Conservation (phyloP, 495 filamentous ascomycete species). For the Hyphodiscus hymeniophilus region DNA sequence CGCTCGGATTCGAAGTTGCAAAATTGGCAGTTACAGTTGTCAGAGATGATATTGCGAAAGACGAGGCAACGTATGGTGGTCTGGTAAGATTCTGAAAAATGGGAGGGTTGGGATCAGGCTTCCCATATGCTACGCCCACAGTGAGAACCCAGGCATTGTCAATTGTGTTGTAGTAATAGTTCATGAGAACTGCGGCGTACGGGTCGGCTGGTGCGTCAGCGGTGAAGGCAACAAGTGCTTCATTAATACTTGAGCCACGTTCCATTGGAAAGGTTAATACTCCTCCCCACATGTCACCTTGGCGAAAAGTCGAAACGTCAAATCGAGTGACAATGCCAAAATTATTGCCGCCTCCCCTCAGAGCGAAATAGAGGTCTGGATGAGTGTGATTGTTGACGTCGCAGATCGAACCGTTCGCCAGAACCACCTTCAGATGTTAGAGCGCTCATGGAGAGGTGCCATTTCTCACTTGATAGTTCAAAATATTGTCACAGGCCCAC, state of each 20-base stretch:
- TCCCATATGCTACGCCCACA: conserved; percentile 13
- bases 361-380: conserved; percentile 39
- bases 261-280: conserved; percentile 20
- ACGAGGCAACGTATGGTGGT: conserved; percentile 25
- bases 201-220: not conserved
- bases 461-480: not conserved
- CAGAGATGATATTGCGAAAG: conserved; percentile 31
- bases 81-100: conserved; percentile 31
- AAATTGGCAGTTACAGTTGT: conserved; percentile 34
- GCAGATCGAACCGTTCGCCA: not conserved
- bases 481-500: conserved; percentile 39
- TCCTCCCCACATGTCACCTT: conserved; percentile 37
- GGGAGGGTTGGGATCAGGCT: conserved; percentile 14
- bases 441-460: not conserved
- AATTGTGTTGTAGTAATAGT: conserved; percentile 19
- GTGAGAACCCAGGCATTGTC: conserved; percentile 9
- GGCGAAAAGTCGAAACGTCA: conserved; percentile 32
- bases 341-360: conserved; percentile 45
- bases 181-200: not conserved
- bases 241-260: too few relatives aligned
- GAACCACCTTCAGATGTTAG: not conserved
- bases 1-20: conserved; percentile 28
- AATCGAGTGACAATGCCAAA: conserved; percentile 46
- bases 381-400: conserved; percentile 19
- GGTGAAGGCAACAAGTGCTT: conserved; percentile 27